Percentiles rank a stretch among this genome's conserved stretches.
Evolutionary conservation across 73 alveolate species (phyloP).

Genomic region (Tetrahymena borealis): DNA sequence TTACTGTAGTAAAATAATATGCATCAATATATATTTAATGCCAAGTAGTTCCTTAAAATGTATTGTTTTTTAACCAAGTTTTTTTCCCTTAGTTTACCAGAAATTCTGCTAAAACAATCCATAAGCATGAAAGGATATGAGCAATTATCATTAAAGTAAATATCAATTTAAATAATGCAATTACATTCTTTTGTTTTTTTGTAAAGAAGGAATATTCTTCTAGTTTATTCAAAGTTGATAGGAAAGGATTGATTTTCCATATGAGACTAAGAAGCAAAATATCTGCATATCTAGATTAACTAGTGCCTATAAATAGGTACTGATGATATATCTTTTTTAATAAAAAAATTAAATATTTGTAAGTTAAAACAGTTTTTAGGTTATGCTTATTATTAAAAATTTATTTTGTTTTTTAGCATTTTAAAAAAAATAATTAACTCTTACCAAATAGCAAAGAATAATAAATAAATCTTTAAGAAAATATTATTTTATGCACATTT

Average conservation of each 20-base stretch:
- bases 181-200: slow-evolving; percentile 8
- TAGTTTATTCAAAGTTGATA: slow-evolving; percentile 1
- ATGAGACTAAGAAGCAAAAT: neutral
- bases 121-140: slow-evolving; percentile 28
- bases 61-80: neutral
- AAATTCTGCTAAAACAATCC: slow-evolving; percentile 12
- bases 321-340: too few relatives aligned
- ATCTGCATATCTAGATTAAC: neutral
- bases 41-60: neutral
- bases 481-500: neutral
- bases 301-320: too few relatives aligned
- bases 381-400: too few relatives aligned
- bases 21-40: neutral
- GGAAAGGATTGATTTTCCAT: neutral
- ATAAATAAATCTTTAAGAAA: neutral
- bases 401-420: neutral
- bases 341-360: too few relatives aligned
- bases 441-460: neutral
- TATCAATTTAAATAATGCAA: slow-evolving; percentile 9
- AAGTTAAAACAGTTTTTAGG: too few relatives aligned
- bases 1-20: neutral
- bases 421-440: neutral
- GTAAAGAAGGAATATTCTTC: slow-evolving; percentile 19
- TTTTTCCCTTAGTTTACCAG: neutral
- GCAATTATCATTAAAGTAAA: slow-evolving; percentile 6